phyloP scores from a whole-genome alignment of 73 alveolate genomes.

The Paramecium octaurelia region DNA sequence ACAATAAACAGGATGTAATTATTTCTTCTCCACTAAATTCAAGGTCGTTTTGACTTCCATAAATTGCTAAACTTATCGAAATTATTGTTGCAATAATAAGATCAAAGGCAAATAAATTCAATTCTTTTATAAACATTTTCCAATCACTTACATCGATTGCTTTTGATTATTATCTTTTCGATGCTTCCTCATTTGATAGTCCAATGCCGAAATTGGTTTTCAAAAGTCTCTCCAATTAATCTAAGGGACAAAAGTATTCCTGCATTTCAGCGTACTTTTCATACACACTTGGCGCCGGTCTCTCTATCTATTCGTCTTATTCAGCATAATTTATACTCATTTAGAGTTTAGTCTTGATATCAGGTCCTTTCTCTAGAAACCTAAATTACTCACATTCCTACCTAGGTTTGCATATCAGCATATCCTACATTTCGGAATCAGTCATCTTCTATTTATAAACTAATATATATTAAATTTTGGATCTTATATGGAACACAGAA shows the following conservation, averaged over 20 bases:
- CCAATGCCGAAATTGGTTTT: neutral
- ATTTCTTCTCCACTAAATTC: constrained; percentile 8
- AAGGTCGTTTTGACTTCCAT: neutral
- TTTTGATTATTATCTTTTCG: neutral
- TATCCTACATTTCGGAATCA: neutral
- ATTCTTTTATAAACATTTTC: constrained; percentile 30
- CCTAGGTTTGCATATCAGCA: neutral
- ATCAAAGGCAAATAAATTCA: constrained; percentile 33
- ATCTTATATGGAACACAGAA: neutral
- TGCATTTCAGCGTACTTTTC: constrained; percentile 39
- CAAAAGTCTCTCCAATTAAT: neutral
- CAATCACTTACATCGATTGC: constrained; percentile 2
- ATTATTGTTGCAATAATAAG: neutral
- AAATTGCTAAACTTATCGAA: neutral
- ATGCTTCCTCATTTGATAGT: neutral
- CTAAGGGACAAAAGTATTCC: constrained; percentile 28
- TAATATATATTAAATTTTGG: neutral
- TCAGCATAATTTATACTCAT: neutral
- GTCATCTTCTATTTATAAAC: neutral
- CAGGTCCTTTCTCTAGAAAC: constrained; percentile 36
- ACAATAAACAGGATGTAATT: neutral
- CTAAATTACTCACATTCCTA: neutral
- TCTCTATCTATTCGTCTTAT: neutral
- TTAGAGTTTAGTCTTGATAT: neutral
- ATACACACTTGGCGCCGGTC: neutral